Conservation (phyloP, 495 filamentous ascomycete genomes). For the Aspergillus diversus region DNA sequence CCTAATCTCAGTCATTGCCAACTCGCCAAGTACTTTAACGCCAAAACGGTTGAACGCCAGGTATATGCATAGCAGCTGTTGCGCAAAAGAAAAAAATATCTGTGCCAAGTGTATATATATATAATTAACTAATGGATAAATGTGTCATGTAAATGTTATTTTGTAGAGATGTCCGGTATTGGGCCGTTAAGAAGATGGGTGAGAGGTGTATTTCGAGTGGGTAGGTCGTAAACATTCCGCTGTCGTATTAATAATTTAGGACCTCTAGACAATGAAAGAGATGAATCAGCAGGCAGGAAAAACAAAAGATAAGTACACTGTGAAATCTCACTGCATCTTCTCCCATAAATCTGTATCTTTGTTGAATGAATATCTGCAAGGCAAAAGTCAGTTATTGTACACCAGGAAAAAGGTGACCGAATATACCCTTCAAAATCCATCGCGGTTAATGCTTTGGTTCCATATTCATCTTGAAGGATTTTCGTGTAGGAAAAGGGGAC, state of each 20-base stretch:
- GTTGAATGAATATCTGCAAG: constrained; percentile 41
- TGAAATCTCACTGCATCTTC: constrained; percentile 20
- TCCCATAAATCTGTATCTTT: constrained; percentile 41
- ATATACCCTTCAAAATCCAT: constrained; percentile 67
- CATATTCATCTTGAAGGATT: constrained; percentile 78
- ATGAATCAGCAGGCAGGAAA: constrained; percentile 4
- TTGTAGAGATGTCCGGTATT: background rate
- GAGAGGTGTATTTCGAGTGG: constrained; percentile 26
- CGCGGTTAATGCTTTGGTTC: constrained; percentile 61
- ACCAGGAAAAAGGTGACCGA: background rate
- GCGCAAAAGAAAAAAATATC: background rate
- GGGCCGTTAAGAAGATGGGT: background rate
- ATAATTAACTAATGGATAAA: background rate
- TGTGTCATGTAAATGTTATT: background rate
- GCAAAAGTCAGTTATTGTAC: constrained; percentile 6
- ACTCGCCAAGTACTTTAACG: constrained; percentile 14
- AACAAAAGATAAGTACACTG: background rate
- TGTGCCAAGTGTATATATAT: background rate
- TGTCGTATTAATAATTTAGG: constrained; percentile 17
- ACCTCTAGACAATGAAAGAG: constrained; percentile 8
- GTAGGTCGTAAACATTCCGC: constrained; percentile 10
- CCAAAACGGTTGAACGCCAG: constrained; percentile 29
- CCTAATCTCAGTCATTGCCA: constrained; percentile 18
- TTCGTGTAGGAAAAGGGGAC: constrained; percentile 76
- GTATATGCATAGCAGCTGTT: constrained; percentile 26